Evolutionary conservation across 2,329 filamentous ascomycete species (phyloP), one percentile per base, ranked within the genome.

Genomic region (Emergomyces pasteurianus): DNA sequence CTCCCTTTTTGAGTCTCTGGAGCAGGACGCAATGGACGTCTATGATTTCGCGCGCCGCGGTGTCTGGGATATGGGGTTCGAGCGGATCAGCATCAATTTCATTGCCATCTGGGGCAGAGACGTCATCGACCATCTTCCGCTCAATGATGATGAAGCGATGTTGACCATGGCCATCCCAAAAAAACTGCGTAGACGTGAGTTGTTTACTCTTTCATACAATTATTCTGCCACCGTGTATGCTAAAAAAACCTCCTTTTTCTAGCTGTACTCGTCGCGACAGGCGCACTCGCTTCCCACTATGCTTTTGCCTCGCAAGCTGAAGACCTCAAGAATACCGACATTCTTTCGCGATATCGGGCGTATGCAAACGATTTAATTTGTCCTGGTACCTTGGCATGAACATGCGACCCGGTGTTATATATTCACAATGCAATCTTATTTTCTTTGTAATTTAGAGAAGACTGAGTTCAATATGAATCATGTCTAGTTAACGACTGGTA

Each of bases 341-440:
- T 84, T 18, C 70, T 85, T 8, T 75, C 78, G 42, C 74, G 82
- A 38, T 84, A 83, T 66, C 74, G 77, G 18, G 74, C 76, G 2
- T 83, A 80, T 69, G 82, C 81, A 0, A 72, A 76, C 42, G 79
- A 84, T 65, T 76, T 75, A 31, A 75, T 82, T 21, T 85, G 82
- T 63, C 65, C 38, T 23, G 50, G 50, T 21, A 23, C 16, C 26
- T 53, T 53, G n/a, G 9, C 28, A 1, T 53, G 38, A 36, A 12
- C 26, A 3, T n/a, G 8, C 16, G n/a, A 21, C 2, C 21, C 36
- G 18, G n/a, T 26, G 6, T 21, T 53, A 21, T 34, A 18, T 34
- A 52, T 52, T 16, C 9, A 40, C 9, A 43, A 28, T 10, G 21
- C 21, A 16, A 3, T 3, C 18, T 10, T 50, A 46, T 21, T 46